These are phyloP conservation scores for Cryphonectria nitschkei DNA, from an alignment of 2,329 filamentous ascomycete species.

Conservation along the genomic window DNA sequence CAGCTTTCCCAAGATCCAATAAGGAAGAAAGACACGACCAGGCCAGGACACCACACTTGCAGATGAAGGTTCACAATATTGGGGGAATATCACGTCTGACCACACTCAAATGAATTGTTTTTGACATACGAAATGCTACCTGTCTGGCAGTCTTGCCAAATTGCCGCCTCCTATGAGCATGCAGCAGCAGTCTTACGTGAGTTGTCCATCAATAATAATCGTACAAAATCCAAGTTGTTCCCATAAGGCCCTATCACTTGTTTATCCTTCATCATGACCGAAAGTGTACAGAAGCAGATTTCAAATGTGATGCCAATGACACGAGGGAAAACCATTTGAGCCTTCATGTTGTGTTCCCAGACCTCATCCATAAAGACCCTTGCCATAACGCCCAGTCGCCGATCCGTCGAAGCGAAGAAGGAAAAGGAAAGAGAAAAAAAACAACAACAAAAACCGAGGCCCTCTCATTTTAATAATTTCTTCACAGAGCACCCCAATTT, in stretches of 20 bases:
- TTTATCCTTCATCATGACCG: neutral
- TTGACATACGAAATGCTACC: neutral
- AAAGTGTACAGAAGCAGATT: neutral
- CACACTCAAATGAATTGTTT: neutral
- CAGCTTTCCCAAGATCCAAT: no score
- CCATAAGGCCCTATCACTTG: neutral
- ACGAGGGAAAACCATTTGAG: no score
- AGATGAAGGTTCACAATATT: neutral
- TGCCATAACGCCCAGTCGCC: no score
- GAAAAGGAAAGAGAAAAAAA: no score
- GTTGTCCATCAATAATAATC: neutral
- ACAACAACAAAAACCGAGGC: no score
- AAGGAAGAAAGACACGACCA: neutral
- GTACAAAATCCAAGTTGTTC: neutral
- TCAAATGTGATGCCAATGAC: no score
- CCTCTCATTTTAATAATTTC: no score
- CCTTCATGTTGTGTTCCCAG: neutral
- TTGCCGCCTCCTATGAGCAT: neutral
- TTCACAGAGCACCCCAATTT: no score
- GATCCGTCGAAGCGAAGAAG: neutral
- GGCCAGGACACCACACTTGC: neutral
- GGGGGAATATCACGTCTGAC: neutral
- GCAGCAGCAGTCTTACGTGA: neutral
- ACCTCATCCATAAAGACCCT: neutral
- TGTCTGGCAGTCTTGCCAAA: neutral